Percentiles rank a stretch among this genome's conserved stretches.
These are phyloP conservation scores for Taphrina wiesneri DNA, from an alignment of 1,139 yeast genomes.

Conservation along the genomic window DNA sequence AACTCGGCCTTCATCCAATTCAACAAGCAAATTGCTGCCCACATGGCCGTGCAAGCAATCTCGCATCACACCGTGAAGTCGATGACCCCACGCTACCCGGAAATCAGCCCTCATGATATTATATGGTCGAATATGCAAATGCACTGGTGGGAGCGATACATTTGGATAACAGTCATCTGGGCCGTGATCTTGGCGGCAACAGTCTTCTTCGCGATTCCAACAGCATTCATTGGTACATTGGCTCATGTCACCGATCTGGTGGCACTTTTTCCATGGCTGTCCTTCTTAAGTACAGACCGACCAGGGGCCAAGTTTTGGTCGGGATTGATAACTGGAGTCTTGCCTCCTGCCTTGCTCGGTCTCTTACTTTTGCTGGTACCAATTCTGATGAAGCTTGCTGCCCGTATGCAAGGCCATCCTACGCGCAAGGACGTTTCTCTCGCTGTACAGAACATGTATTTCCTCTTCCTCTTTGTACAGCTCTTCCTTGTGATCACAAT, in stretches of 20 bases:
- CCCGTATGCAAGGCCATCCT: slow-evolving; percentile 62
- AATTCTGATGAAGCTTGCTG: slow-evolving; percentile 66
- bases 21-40: slow-evolving; percentile 82
- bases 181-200: slow-evolving; percentile 60
- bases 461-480: slow-evolving; percentile 84
- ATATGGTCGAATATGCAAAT: slow-evolving; percentile 84
- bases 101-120: slow-evolving; percentile 76
- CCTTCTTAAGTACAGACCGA: slow-evolving; percentile 54
- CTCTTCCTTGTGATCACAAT: slow-evolving; percentile 78
- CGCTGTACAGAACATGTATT: slow-evolving; percentile 82
- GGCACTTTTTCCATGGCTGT: slow-evolving; percentile 65
- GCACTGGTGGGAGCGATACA: slow-evolving; percentile 79
- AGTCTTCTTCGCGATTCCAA: slow-evolving; percentile 93
- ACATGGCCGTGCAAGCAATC: slow-evolving; percentile 75
- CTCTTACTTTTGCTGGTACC: slow-evolving; percentile 84
- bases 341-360: slow-evolving; percentile 81
- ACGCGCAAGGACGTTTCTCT: slow-evolving; percentile 71
- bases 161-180: slow-evolving; percentile 54
- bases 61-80: slow-evolving; percentile 67
- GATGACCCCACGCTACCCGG: slow-evolving; percentile 62
- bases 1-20: slow-evolving; percentile 82
- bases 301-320: slow-evolving; percentile 56
- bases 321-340: slow-evolving; percentile 81
- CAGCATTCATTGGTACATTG: slow-evolving; percentile 90
- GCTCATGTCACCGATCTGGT: slow-evolving; percentile 78